These are phyloP conservation scores for Triticum urartu DNA, from an alignment of 176 grass and related monocot genomes.

Conservation along the genomic window DNA sequence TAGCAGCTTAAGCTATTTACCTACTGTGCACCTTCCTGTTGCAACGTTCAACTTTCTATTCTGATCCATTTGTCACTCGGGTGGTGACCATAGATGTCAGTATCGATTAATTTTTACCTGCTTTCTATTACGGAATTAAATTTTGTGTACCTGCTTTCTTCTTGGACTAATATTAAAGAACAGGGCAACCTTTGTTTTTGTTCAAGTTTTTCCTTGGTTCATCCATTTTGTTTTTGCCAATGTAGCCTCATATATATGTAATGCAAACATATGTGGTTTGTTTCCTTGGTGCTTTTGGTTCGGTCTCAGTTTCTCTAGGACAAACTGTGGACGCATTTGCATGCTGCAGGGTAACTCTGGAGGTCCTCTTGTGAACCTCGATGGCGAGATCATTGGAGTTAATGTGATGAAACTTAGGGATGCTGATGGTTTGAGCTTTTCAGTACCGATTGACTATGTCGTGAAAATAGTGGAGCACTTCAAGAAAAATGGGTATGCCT, in stretches of 20 bases:
- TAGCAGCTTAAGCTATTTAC: background rate
- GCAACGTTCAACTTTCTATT: background rate
- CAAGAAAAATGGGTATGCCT: conserved; percentile 61
- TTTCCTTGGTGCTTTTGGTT: conserved; percentile 8
- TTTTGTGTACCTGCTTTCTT: conserved; percentile 11
- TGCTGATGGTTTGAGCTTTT: conserved; percentile 81
- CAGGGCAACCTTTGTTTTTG: background rate
- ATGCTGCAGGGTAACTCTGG: conserved; percentile 74
- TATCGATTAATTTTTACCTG: conserved; percentile 6
- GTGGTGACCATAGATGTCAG: background rate
- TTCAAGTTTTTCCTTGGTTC: background rate
- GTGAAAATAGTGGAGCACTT: conserved; percentile 85
- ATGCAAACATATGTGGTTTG: background rate
- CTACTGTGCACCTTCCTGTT: background rate
- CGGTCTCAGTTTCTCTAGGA: conserved; percentile 2
- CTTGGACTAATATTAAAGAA: background rate
- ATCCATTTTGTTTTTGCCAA: background rate
- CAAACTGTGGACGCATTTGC: background rate
- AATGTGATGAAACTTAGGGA: conserved; percentile 61
- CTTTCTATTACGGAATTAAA: too few species aligned
- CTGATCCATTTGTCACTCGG: background rate
- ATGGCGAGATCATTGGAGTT: conserved; percentile 84
- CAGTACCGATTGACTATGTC: conserved; percentile 70
- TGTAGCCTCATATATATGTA: background rate
- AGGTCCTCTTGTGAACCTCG: conserved; percentile 85